Evolutionary conservation across 495 filamentous ascomycete species (phyloP), one percentile per base, ranked within the genome.

Genomic region (Sordaria brevicollis): DNA sequence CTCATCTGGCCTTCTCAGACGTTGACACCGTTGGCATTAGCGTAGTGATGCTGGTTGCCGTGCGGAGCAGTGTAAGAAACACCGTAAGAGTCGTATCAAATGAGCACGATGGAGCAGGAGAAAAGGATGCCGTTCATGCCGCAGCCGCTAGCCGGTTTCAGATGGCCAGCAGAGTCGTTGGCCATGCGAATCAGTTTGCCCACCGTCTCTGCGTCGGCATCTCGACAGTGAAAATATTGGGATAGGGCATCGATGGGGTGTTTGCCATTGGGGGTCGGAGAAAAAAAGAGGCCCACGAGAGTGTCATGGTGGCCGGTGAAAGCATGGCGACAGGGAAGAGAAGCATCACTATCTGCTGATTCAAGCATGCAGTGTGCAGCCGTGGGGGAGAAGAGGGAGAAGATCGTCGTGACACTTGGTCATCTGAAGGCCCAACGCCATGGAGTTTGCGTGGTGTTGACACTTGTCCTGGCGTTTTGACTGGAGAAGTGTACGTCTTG

Each of bases 261-360:
- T n/a, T n/a, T n/a, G n/a, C n/a, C 37, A 31, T 57, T 57, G 41
- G 19, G 19, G 3, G 54, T 39, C 17, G 68, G 43, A 39, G 31
- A 10, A 70, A 68, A 54, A 68, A 35, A 35, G 5, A 19, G 13
- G 17, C 21, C 65, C 35, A 31, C n/a, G 25, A 54, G 31, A 25
- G 66, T 17, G 39, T 10, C 25, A 68, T 54, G 65, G 66, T 70
- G 68, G 57, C 67, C 49, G 49, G 68, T 68, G 69, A 41, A 57
- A 67, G 73, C 71, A 49, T 74, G 73, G 73, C 57, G 62, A 69
- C 71, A 74, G 73, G 73, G 73, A 71, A 71, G 68, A 66, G 68
- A 65, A 39, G 68, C 68, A 68, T 72, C 25, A 57, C 13, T 25
- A 31, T 57, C 49, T 57, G 49, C 49, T 57, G 25, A 57, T 57